Evolutionary conservation across 805 yeast genomes (phyloP).

Genomic region (Hyphopichia homilentoma): DNA sequence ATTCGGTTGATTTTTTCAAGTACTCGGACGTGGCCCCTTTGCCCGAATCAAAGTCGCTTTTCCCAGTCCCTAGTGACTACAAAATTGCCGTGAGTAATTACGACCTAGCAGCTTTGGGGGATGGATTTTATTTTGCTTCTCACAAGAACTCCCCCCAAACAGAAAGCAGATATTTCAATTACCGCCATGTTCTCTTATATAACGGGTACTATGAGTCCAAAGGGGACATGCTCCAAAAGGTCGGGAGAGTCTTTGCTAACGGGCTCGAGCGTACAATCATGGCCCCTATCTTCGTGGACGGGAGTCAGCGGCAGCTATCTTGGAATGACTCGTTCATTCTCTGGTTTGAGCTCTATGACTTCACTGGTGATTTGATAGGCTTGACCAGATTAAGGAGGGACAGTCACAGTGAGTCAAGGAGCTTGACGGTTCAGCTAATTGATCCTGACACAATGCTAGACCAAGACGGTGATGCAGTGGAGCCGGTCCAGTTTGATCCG

Average conservation of each 20-base stretch:
- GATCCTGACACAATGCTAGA: slow-evolving; percentile 31
- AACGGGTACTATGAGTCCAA: slow-evolving; percentile 12
- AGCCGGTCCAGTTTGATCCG: slow-evolving; percentile 12
- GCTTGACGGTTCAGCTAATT: slow-evolving; percentile 17
- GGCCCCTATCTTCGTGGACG: slow-evolving; percentile 19
- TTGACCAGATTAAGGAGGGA: slow-evolving; percentile 22
- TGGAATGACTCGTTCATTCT: slow-evolving; percentile 31
- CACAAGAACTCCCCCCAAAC: slow-evolving; percentile 11
- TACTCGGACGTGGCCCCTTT: slow-evolving; percentile 8
- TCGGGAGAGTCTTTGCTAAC: slow-evolving; percentile 18
- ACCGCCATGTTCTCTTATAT: slow-evolving; percentile 20
- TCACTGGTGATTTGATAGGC: slow-evolving; percentile 25
- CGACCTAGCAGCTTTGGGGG: slow-evolving; percentile 21
- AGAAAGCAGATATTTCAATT: slow-evolving; percentile 15
- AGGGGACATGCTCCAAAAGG: slow-evolving; percentile 12
- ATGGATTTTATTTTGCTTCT: slow-evolving; percentile 29
- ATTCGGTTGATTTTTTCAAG: slow-evolving; percentile 12
- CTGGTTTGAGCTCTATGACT: slow-evolving; percentile 37
- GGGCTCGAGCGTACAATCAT: slow-evolving; percentile 20
- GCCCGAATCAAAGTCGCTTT: slow-evolving; percentile 4
- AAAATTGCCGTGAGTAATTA: slow-evolving; percentile 26
- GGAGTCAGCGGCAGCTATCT: slow-evolving; percentile 7
- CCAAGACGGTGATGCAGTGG: slow-evolving; percentile 24
- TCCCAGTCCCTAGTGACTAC: slow-evolving; percentile 22
- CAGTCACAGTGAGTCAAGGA: slow-evolving; percentile 11